Conservation (phyloP, 495 filamentous ascomycete species). For the Lophium mytilinum region DNA sequence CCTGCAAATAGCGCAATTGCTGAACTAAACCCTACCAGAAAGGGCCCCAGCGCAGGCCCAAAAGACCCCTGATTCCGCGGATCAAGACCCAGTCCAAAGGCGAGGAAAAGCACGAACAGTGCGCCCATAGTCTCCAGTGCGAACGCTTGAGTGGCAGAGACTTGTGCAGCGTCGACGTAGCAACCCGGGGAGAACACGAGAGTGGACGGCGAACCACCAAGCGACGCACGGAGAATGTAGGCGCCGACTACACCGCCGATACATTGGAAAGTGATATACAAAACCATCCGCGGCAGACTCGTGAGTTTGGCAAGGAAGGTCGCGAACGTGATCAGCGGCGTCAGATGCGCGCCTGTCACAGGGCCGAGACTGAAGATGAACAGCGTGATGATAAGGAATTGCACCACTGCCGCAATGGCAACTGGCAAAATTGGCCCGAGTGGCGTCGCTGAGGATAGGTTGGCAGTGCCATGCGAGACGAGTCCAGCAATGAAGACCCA, state of each 20-base stretch:
- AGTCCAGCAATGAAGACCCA: not conserved
- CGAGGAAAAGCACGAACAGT: not conserved
- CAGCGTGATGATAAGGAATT: not conserved
- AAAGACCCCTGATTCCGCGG: not conserved
- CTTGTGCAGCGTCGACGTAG: not conserved
- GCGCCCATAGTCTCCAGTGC: not conserved
- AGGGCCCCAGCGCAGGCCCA: not conserved
- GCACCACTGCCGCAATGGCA: not conserved
- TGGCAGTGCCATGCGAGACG: not conserved
- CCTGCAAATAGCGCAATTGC: not conserved
- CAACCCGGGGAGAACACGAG: not conserved
- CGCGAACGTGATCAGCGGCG: not conserved
- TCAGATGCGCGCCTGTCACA: constrained; percentile 2
- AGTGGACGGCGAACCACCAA: not conserved
- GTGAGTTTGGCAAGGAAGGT: not conserved
- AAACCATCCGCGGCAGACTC: not conserved
- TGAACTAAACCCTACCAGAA: not conserved
- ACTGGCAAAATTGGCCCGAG: not conserved
- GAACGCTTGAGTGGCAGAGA: not conserved
- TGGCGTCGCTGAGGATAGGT: not conserved
- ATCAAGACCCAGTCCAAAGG: not conserved
- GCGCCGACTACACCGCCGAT: not conserved
- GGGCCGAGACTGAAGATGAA: constrained; percentile 1
- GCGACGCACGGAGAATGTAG: not conserved
- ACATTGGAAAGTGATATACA: not conserved